Percentiles rank a stretch among this genome's conserved stretches.
Conservation (phyloP, 225 moss, liverwort and hornwort species). For the Rhytidiadelphus loreus region DNA sequence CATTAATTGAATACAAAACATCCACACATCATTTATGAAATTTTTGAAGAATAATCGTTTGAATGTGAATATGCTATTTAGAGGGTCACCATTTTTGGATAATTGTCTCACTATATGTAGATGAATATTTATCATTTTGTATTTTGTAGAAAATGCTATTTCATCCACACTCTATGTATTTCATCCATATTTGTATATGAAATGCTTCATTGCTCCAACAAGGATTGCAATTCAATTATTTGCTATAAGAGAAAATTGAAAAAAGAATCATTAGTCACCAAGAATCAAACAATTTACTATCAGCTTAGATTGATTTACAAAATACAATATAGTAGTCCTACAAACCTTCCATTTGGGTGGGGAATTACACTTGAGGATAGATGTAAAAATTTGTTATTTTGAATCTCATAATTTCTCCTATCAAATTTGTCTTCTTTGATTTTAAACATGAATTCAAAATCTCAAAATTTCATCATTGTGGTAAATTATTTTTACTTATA, state of each 20-base stretch:
- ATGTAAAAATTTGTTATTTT: neutral
- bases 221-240: neutral
- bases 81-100: too few species aligned
- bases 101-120: neutral
- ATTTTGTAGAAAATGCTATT: neutral
- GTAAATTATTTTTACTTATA: neutral
- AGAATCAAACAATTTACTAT: neutral
- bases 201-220: neutral
- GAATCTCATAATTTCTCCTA: too few species aligned
- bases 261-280: neutral
- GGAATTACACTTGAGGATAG: neutral
- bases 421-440: neutral
- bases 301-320: neutral
- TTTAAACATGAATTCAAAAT: neutral
- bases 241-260: neutral
- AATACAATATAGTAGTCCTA: neutral
- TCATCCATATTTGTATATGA: too few species aligned
- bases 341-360: fast-evolving
- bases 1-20: too few species aligned
- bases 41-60: too few species aligned
- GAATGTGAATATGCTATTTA: too few species aligned
- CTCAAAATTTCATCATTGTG: neutral
- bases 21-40: too few species aligned
- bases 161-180: neutral
- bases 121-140: neutral